Percentiles rank a stretch among this genome's conserved stretches.
phyloP scores from a whole-genome alignment of 1,284 basidiomycete species.

The Ustilago esculenta region DNA sequence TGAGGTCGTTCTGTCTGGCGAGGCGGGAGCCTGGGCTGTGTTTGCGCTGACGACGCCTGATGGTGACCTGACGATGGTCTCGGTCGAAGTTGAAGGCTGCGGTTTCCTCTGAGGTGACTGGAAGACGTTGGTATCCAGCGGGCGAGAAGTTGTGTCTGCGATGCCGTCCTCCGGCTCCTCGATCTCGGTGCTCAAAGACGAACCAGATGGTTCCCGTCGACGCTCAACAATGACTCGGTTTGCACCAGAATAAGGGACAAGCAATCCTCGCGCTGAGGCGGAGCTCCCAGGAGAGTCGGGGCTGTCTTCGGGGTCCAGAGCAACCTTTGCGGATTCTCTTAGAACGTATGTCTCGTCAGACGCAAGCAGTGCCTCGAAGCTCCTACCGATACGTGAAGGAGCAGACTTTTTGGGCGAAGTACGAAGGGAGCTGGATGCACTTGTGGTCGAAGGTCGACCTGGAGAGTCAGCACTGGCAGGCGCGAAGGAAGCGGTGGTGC shows the following conservation, averaged over 20 bases:
- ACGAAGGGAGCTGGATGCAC: slow-evolving; percentile 11
- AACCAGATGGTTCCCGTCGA: slow-evolving; percentile 10
- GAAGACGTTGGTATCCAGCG: slow-evolving; percentile 13
- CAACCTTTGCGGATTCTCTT: slow-evolving; percentile 34
- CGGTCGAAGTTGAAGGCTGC: slow-evolving; percentile 4
- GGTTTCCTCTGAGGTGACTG: slow-evolving; percentile 8
- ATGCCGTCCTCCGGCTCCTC: slow-evolving; percentile 17
- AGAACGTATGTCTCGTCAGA: slow-evolving; percentile 52
- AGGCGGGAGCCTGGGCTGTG: slow-evolving; percentile 13
- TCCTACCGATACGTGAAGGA: slow-evolving; percentile 36
- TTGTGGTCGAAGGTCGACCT: slow-evolving; percentile 4
- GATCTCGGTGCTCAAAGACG: slow-evolving; percentile 16
- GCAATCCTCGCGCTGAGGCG: neutral
- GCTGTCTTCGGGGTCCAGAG: slow-evolving; percentile 19
- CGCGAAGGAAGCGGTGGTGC: slow-evolving; percentile 25
- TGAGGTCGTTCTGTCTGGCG: slow-evolving; percentile 41
- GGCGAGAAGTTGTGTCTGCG: slow-evolving; percentile 19
- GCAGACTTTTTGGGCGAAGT: slow-evolving; percentile 21
- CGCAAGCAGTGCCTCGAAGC: slow-evolving; percentile 50
- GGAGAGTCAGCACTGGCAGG: slow-evolving; percentile 21
- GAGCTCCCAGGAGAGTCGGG: neutral
- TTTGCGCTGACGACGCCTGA: slow-evolving; percentile 2
- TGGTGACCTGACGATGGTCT: neutral
- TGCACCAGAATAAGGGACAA: slow-evolving; percentile 1
- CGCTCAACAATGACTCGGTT: slow-evolving; percentile 40